These are phyloP conservation scores for Hyaloscypha hepaticicola DNA, from an alignment of 495 filamentous ascomycete genomes.

Conservation along the genomic window DNA sequence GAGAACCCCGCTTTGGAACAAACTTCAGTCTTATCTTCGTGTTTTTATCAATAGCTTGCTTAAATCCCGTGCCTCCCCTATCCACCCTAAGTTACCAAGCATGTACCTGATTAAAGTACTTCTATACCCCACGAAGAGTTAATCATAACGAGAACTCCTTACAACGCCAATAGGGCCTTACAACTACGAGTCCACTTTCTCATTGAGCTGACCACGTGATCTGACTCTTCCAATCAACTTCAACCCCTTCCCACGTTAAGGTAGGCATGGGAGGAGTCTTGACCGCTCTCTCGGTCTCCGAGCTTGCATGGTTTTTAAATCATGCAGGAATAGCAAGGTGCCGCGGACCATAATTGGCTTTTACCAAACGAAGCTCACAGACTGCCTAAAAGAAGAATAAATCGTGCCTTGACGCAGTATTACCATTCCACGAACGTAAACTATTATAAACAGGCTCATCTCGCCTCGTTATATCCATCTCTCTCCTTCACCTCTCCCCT, in stretches of 20 bases:
- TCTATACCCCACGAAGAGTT: no score
- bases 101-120: no score
- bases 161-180: background rate
- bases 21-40: no score
- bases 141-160: no score
- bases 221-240: background rate
- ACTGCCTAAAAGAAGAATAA: background rate
- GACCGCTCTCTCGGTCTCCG: background rate
- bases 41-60: no score
- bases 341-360: no score
- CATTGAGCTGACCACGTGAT: background rate
- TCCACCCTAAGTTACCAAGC: no score
- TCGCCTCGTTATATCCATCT: background rate
- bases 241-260: background rate
- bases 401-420: background rate
- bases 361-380: no score
- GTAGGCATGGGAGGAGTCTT: background rate
- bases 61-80: no score
- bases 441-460: background rate
- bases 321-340: no score
- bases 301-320: no score
- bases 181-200: background rate
- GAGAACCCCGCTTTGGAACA: no score
- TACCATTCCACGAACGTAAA: constrained; percentile 1
- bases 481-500: background rate